A percentile compares a stretch with the other conserved stretches of the same genome.
Conservation (phyloP, 768 basidiomycete species). For the Hebeloma cylindrosporum region DNA sequence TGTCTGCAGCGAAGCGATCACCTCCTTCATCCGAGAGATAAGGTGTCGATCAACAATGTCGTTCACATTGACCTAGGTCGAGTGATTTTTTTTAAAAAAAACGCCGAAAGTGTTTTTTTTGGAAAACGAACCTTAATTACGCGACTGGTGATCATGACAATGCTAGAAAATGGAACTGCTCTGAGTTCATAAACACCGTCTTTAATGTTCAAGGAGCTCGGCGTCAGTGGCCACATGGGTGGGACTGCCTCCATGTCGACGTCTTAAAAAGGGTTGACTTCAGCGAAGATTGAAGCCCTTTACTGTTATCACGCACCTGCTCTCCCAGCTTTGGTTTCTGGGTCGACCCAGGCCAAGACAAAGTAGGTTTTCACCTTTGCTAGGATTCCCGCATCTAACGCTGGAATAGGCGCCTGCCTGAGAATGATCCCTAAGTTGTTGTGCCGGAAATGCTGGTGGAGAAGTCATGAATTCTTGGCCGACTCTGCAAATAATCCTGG, state of each 20-base stretch:
- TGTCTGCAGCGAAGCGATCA: slow-evolving; percentile 46
- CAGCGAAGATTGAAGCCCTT: not conserved
- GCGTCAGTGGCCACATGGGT: slow-evolving; percentile 76
- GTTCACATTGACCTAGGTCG: slow-evolving; percentile 77
- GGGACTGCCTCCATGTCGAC: slow-evolving; percentile 54
- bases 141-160: slow-evolving; percentile 71
- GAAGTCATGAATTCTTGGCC: not conserved
- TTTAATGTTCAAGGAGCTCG: slow-evolving; percentile 45
- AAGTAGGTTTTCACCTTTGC: slow-evolving; percentile 60
- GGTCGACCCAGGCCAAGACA: slow-evolving; percentile 70
- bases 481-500: too few species aligned
- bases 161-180: slow-evolving; percentile 66
- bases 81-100: slow-evolving; percentile 8
- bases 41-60: slow-evolving; percentile 65
- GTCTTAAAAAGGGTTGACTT: slow-evolving; percentile 41
- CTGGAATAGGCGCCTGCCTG: slow-evolving; percentile 55
- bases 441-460: slow-evolving; percentile 66
- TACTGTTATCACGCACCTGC: slow-evolving; percentile 40
- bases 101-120: not conserved
- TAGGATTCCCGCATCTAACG: slow-evolving; percentile 39
- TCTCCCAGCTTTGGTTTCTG: slow-evolving; percentile 53
- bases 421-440: slow-evolving; percentile 73
- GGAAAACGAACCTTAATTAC: slow-evolving; percentile 60
- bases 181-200: slow-evolving; percentile 66
- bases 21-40: slow-evolving; percentile 62